These are phyloP conservation scores for Shiraia sp. DNA, from an alignment of 2,329 filamentous ascomycete genomes.

Conservation along the genomic window DNA sequence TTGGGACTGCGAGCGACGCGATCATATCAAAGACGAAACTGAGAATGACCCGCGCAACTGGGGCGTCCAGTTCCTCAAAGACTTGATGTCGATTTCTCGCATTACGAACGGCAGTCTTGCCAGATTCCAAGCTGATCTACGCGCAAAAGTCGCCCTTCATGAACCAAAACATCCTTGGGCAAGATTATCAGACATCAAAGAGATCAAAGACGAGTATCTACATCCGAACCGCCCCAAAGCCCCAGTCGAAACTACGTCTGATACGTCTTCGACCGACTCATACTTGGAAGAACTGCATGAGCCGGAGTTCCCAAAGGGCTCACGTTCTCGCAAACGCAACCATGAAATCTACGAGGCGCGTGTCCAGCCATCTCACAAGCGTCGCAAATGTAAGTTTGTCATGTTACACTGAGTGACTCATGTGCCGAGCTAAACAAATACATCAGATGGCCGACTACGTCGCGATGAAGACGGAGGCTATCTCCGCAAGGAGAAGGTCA, in stretches of 20 bases:
- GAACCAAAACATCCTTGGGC: conserved; percentile 37
- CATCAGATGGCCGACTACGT: conserved; percentile 24
- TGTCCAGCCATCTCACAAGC: conserved; percentile 22
- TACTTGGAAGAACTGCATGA: conserved; percentile 37
- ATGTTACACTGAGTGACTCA: background rate
- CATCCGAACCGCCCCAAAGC: conserved; percentile 20
- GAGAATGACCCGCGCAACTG: conserved; percentile 43
- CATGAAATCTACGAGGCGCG: conserved; percentile 37
- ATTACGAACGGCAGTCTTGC: conserved; percentile 30
- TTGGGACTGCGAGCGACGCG: conserved; percentile 41
- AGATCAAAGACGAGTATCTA: conserved; percentile 35
- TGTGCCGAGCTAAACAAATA: background rate
- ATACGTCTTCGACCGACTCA: conserved; percentile 29
- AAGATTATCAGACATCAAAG: conserved; percentile 34
- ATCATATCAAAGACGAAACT: conserved; percentile 38
- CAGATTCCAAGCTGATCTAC: conserved; percentile 30
- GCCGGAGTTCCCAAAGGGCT: conserved; percentile 22
- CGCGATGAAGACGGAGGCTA: conserved; percentile 29
- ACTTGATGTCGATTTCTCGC: conserved; percentile 36
- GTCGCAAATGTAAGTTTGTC: conserved; percentile 25
- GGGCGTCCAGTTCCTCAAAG: conserved; percentile 43
- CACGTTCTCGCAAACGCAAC: conserved; percentile 20
- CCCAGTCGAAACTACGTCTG: conserved; percentile 13
- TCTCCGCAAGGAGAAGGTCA: conserved; percentile 28
- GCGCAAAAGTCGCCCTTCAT: conserved; percentile 28